Evolutionary conservation across 371 early-diverging fungal genomes (phyloP), one percentile per base, ranked within the genome.

Genomic region (Blakeslea trispora): DNA sequence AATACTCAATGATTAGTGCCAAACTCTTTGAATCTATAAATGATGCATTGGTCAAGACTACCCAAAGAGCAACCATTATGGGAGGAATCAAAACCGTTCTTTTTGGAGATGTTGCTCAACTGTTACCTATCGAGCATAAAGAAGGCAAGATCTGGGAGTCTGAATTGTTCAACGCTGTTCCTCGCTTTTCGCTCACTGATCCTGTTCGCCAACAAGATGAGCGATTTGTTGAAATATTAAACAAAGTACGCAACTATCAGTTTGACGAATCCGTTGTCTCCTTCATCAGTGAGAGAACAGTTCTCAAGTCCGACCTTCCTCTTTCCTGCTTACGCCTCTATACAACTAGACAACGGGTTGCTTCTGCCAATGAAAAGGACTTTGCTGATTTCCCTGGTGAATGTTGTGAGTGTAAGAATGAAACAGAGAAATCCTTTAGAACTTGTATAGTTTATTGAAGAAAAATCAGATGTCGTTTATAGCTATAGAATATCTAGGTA

Each of bases 81-180:
- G 54, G 54, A n/a, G 35, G 39, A 0, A n/a, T 37, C 5, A 21
- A 19, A 14, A 45, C 39, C 31, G 21, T 54, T 4, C 45, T 54
- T 14, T 54, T 39, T 39, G 54, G 54, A 8, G 54, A 54, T 34
- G n/a, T 45, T n/a, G 54, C 37, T 0, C 54, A 54, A n/a, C 35
- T 54, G 1, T 15, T 44, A n/a, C 54, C 46, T 14, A 24, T 45
- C 15, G 4, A 50, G 2, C n/a, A 50, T 35, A 14, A 21, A 13
- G 50, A 50, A 50, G 46, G 46, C 11, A 8, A 11, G 32, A 50
- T 50, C 5, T 50, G 51, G 51, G 6, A 40, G 21, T 23, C 28
- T 7, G 15, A 28, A 28, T 14, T 46, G 3, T 46, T 18, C 28
- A 46, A 1, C 13, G 14, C 32, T 11, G 9, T 18, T 13, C 23